Percentiles rank a stretch among this genome's conserved stretches.
Conservation (phyloP, 2,329 filamentous ascomycete species). For the Thelonectria discophora region DNA sequence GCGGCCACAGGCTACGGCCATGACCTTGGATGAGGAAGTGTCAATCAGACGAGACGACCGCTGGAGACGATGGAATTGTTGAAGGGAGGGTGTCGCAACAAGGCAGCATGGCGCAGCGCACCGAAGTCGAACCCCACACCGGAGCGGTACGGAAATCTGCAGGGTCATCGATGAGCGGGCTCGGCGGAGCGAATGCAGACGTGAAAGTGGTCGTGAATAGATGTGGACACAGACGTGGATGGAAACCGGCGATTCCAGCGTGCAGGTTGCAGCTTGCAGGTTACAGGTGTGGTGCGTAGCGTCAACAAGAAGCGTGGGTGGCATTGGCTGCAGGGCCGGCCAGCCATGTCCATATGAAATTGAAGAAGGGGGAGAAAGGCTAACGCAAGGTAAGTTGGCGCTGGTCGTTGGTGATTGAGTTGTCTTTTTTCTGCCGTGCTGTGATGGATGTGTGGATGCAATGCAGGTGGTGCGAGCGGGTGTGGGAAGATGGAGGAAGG, state of each 20-base stretch:
- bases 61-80: slow-evolving; percentile 10
- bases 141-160: slow-evolving; percentile 24
- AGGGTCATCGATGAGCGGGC: slow-evolving; percentile 18
- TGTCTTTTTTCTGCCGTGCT: slow-evolving; percentile 7
- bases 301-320: slow-evolving; percentile 4
- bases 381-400: slow-evolving; percentile 21
- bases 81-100: slow-evolving; percentile 28
- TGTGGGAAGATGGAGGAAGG: slow-evolving; percentile 1
- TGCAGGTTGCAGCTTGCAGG: slow-evolving; percentile 8
- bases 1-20: slow-evolving; percentile 17
- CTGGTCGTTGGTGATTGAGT: slow-evolving; percentile 21
- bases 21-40: slow-evolving; percentile 25
- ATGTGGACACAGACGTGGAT: slow-evolving; percentile 10
- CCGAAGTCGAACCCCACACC: slow-evolving; percentile 18
- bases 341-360: slow-evolving; percentile 25
- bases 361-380: background rate
- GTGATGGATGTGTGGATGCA: slow-evolving; percentile 16
- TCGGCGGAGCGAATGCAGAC: slow-evolving; percentile 6
- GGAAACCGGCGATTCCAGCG: slow-evolving; percentile 24
- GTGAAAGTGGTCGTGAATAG: slow-evolving; percentile 15
- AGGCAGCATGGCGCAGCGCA: slow-evolving; percentile 36
- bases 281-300: slow-evolving; percentile 5
- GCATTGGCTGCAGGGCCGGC: slow-evolving; percentile 25
- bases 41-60: slow-evolving; percentile 33
- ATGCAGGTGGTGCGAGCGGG: slow-evolving; percentile 13